Evolutionary conservation across 1,284 basidiomycete species (phyloP).

Genomic region (Ceratobasidium sp.): DNA sequence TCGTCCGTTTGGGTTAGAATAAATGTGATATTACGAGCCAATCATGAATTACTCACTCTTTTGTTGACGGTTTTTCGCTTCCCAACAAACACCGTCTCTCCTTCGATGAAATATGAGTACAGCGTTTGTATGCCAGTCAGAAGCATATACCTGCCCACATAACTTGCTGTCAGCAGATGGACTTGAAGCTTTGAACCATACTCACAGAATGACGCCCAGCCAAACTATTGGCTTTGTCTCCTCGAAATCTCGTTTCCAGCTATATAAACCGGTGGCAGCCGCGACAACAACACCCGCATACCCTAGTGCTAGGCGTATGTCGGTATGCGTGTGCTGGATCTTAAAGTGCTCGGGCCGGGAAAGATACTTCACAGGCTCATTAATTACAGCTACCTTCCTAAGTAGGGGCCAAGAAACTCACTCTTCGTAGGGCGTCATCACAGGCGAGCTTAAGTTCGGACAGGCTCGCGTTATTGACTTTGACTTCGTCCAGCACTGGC

Average conservation of each 20-base stretch:
- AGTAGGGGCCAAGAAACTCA: constrained; percentile 58
- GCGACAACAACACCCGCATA: constrained; percentile 86
- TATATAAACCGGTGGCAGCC: constrained; percentile 81
- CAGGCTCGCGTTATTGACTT: constrained; percentile 84
- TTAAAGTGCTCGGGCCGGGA: constrained; percentile 83
- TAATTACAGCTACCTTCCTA: background rate
- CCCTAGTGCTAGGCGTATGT: constrained; percentile 83
- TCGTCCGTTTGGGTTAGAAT: background rate
- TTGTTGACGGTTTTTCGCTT: constrained; percentile 86
- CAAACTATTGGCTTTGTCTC: constrained; percentile 81
- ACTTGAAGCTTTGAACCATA: constrained; percentile 46
- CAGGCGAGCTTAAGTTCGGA: constrained; percentile 89
- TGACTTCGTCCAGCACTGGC: constrained; percentile 66
- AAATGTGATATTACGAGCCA: background rate
- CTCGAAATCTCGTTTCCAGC: constrained; percentile 87
- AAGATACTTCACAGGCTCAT: constrained; percentile 67
- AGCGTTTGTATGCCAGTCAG: constrained; percentile 75
- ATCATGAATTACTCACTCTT: constrained; percentile 62
- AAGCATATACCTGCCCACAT: constrained; percentile 69
- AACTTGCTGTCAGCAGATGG: background rate
- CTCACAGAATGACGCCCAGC: constrained; percentile 78
- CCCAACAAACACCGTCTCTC: constrained; percentile 81
- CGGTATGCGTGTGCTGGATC: constrained; percentile 84
- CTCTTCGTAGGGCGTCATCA: constrained; percentile 90
- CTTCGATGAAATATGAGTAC: constrained; percentile 84